Evolutionary conservation across 2,329 filamentous ascomycete species (phyloP), one percentile per base, ranked within the genome.

Genomic region (Trichoderma gracile): DNA sequence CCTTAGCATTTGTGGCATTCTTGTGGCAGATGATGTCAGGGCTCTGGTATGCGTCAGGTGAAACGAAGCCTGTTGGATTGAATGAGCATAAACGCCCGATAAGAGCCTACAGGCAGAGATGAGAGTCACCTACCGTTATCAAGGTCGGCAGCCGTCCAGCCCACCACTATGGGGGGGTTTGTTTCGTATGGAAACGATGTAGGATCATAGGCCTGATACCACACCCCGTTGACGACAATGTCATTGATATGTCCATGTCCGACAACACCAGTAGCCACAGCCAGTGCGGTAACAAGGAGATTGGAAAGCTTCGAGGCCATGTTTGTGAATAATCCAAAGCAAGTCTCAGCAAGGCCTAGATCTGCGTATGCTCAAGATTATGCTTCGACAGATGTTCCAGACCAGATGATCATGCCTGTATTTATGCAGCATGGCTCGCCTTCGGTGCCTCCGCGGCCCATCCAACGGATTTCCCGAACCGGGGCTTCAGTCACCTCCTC

Each of bases 11-110:
- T 3, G 73, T 75, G 8, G 77, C 77, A 12, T 74, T 72, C 19
- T 74, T 75, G 71, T 83, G 80, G 71, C 82, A 84, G 71, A 81
- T 79, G 68, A 84, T 84, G 57, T 82, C 80, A 1, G 75, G 68
- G 45, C 68, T 69, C 19, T 66, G 69, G 66, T 80, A 82, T 25
- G 74, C 73, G 61, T 75, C 77, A 14, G 84, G 82, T 21, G 78
- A 78, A 62, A 85, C 80, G 73, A 78, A 82, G 19, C 81, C 59
- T 62, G 25, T 8, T n/a, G 19, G 40, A 25, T 53, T 38, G 23
- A 38, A 40, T 62, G 19, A 62, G 12, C 40, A 38, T 61, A 7
- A 54, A 19, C 7, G 25, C 17, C 1, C n/a, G n/a, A n/a, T n/a
- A 46, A 38, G 40, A 46, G 14, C 43, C 21, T 40, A 38, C 42